phyloP scores from a whole-genome alignment of 1,139 yeast species.

The Nakaseomyces glabratus region DNA sequence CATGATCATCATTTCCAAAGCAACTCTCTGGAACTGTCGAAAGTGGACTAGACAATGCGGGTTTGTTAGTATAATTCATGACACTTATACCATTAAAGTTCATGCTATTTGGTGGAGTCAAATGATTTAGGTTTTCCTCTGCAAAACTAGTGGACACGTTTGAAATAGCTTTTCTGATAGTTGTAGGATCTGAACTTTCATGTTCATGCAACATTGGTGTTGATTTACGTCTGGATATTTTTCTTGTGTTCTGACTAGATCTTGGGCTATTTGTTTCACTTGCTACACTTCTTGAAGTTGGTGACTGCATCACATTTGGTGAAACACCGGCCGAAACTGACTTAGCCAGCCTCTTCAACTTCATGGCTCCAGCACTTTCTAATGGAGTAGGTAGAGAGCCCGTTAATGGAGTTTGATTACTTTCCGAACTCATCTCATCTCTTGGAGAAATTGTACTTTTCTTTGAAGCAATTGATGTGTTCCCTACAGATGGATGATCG shows the following conservation, averaged over 20 bases:
- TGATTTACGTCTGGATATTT: constrained; percentile 3
- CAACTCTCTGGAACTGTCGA: constrained; percentile 17
- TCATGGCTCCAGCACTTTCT: neutral
- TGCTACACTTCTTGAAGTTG: neutral
- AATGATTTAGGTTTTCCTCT: neutral
- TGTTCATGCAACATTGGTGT: constrained; percentile 4
- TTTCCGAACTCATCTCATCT: constrained; percentile 2
- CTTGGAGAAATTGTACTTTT: constrained; percentile 4
- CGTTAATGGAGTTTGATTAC: neutral
- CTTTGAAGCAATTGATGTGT: constrained; percentile 6
- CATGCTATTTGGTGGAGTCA: constrained; percentile 3
- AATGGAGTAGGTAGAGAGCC: constrained; percentile 2
- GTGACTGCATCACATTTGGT: constrained; percentile 1
- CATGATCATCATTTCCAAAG: constrained; percentile 4
- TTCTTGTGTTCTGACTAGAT: neutral
- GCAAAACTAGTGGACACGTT: neutral
- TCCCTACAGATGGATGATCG: constrained; percentile 2
- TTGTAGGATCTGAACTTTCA: neutral
- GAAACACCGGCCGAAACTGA: constrained; percentile 1
- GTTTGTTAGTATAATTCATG: constrained; percentile 8
- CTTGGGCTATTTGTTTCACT: constrained; percentile 2
- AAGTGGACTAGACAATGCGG: constrained; percentile 13
- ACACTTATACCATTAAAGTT: constrained; percentile 5
- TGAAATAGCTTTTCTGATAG: constrained; percentile 2
- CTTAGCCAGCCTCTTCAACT: neutral